phyloP scores from a whole-genome alignment of 2,329 filamentous ascomycete species.

The Diaporthe eres region DNA sequence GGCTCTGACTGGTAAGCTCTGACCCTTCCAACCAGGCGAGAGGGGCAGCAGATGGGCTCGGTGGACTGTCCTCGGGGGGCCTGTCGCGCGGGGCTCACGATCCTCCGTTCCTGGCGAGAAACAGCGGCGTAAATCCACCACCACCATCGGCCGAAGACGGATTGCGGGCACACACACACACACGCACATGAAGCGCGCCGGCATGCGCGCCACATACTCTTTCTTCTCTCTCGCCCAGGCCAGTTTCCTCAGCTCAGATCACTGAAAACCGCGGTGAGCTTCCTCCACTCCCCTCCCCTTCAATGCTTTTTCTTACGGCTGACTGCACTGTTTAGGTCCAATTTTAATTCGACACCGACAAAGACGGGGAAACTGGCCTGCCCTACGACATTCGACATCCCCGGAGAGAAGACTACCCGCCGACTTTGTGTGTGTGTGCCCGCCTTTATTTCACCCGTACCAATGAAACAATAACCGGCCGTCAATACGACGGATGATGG shows the following conservation, averaged over 20 bases:
- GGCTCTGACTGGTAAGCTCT: background rate
- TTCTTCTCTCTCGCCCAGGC: slow-evolving; percentile 14
- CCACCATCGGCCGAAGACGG: slow-evolving; percentile 6
- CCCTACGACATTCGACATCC: background rate
- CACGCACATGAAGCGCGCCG: background rate
- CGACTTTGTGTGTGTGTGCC: background rate
- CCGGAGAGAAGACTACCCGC: slow-evolving; percentile 9
- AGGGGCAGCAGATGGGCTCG: background rate
- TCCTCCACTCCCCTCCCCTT: background rate
- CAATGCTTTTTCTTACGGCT: background rate
- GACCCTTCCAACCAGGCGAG: background rate
- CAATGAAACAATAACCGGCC: background rate
- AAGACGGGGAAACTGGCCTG: background rate
- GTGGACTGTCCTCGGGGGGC: background rate
- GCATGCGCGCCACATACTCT: background rate
- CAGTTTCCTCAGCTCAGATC: background rate
- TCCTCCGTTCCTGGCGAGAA: background rate
- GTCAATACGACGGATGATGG: background rate
- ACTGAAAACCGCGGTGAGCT: background rate
- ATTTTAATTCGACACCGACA: background rate
- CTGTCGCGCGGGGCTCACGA: slow-evolving; percentile 11
- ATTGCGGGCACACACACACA: slow-evolving; percentile 18
- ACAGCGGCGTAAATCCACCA: slow-evolving; percentile 9
- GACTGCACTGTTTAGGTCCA: slow-evolving; percentile 2
- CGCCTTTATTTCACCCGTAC: background rate